A percentile compares a stretch with the other conserved stretches of the same genome.
Conservation (phyloP, 495 filamentous ascomycete species). For the Aspergillus haitiensis region DNA sequence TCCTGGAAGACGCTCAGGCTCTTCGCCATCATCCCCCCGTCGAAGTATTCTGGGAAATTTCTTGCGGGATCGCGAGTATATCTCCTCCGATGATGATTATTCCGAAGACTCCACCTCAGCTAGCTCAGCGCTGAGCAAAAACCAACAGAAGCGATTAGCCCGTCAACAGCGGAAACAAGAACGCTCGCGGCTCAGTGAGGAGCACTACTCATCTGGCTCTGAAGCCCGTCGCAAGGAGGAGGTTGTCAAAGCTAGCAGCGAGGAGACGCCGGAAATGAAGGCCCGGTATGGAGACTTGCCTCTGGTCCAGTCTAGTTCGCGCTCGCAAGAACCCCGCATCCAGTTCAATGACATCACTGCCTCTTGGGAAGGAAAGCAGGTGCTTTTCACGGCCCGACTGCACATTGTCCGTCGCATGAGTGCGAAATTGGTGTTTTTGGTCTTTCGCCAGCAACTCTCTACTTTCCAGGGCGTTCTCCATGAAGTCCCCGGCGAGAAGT, state of each 20-base stretch:
- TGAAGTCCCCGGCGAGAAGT: slow-evolving; percentile 51
- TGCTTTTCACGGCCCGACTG: slow-evolving; percentile 76
- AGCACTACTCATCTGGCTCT: slow-evolving; percentile 51
- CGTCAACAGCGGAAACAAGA: slow-evolving; percentile 45
- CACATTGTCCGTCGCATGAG: slow-evolving; percentile 84
- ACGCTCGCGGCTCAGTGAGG: slow-evolving; percentile 51
- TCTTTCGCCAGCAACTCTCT: slow-evolving; percentile 75
- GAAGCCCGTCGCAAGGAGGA: slow-evolving; percentile 49
- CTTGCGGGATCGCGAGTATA: slow-evolving; percentile 42
- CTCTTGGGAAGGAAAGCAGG: slow-evolving; percentile 62
- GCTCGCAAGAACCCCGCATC: slow-evolving; percentile 42
- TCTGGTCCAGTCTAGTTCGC: slow-evolving; percentile 50
- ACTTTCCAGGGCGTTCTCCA: slow-evolving; percentile 77
- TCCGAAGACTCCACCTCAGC: slow-evolving; percentile 45
- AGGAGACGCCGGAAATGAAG: slow-evolving; percentile 54
- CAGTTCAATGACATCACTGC: slow-evolving; percentile 54
- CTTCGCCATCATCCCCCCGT: slow-evolving; percentile 34
- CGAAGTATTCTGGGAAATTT: slow-evolving; percentile 46
- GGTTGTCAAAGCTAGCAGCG: slow-evolving; percentile 32
- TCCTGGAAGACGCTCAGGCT: background rate
- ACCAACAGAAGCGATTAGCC: slow-evolving; percentile 52
- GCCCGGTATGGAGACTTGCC: slow-evolving; percentile 60
- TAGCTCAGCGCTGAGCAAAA: slow-evolving; percentile 46
- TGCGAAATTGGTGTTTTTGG: slow-evolving; percentile 84
- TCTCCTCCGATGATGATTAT: slow-evolving; percentile 49